phyloP scores from a whole-genome alignment of 495 filamentous ascomycete genomes.

The Xylaria venustula region DNA sequence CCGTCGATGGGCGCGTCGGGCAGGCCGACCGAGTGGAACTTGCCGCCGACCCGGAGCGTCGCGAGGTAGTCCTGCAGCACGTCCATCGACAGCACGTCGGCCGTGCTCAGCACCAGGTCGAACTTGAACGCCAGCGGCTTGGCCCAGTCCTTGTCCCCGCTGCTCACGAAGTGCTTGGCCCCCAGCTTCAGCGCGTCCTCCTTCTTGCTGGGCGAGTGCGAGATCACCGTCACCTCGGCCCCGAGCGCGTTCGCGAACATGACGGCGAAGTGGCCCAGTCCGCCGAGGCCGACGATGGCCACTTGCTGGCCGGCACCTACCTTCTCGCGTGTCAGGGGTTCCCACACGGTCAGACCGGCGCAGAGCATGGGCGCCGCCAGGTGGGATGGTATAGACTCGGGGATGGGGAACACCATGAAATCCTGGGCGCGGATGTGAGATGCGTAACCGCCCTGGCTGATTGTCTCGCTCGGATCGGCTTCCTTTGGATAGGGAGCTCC shows the following conservation, averaged over 20 bases:
- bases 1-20: slow-evolving; percentile 64
- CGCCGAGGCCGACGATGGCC: slow-evolving; percentile 69
- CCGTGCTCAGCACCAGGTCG: slow-evolving; percentile 72
- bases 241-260: slow-evolving; percentile 64
- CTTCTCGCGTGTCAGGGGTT: slow-evolving; percentile 61
- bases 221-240: slow-evolving; percentile 66
- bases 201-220: slow-evolving; percentile 57
- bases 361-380: slow-evolving; percentile 77
- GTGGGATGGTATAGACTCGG: slow-evolving; percentile 59
- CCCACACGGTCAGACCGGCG: slow-evolving; percentile 72
- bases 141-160: slow-evolving; percentile 64
- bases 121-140: slow-evolving; percentile 57
- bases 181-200: slow-evolving; percentile 61
- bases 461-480: slow-evolving; percentile 26
- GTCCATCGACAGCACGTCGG: slow-evolving; percentile 67
- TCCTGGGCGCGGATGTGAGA: slow-evolving; percentile 71
- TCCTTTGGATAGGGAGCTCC: slow-evolving; percentile 57
- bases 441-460: slow-evolving; percentile 37
- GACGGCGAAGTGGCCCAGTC: slow-evolving; percentile 67
- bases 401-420: slow-evolving; percentile 75
- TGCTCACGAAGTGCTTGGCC: slow-evolving; percentile 66
- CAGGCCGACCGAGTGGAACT: slow-evolving; percentile 73
- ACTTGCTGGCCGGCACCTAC: slow-evolving; percentile 68
- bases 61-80: slow-evolving; percentile 58
- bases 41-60: slow-evolving; percentile 66